Base-by-base conservation (phyloP, 2,329 filamentous ascomycete genomes). In the Graphilbum fragrans region DNA sequence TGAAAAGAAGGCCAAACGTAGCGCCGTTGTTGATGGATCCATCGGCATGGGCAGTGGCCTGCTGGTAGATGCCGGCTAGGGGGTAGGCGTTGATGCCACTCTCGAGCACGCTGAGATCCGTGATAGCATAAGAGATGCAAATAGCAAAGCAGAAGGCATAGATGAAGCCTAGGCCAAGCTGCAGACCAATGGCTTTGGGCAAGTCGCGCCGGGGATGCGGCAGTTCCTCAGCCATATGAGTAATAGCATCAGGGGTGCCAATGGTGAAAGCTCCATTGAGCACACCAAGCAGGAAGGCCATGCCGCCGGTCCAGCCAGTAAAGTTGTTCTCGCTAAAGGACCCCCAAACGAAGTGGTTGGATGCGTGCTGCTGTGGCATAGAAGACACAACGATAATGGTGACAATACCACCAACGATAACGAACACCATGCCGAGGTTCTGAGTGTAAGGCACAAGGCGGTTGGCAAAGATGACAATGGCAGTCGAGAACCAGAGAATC, bases 221-320 rank as follows among this genome's bases (percentile, higher is more conserved):
- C 18, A 78, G 69, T 55, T 80, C 74, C 54, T 80, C 75, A 5
- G 72, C 70, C 50, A 79, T 62, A 55, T 80, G 77, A 9, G 68
- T 71, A 17, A 79, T 73, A 41, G 72, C 70, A 54, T 82, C 77
- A 3, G 76, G 73, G 0, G 74, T 80, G 17, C 37, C 47, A 21
- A 82, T 72, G 18, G 74, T 75, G 52, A 77, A 82, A 11, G 77
- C 74, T 5, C 77, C 78, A 49, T 81, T 82, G 20, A 82, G 63
- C 55, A 82, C 78, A 17, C 78, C 77, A 1, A 72, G 61, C 21
- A 80, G 59, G 47, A 82, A 82, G 2, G 76, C 75, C n/a, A 82
- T 71, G 16, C 75, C 75, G 35, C 73, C 63, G 49, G 49, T 61
- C 72, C 57, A 72, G 39, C 74, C 74, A 52, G 59, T 74, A 49